Evolutionary conservation across 495 filamentous ascomycete genomes (phyloP).

Genomic region (Xylaria venustula): DNA sequence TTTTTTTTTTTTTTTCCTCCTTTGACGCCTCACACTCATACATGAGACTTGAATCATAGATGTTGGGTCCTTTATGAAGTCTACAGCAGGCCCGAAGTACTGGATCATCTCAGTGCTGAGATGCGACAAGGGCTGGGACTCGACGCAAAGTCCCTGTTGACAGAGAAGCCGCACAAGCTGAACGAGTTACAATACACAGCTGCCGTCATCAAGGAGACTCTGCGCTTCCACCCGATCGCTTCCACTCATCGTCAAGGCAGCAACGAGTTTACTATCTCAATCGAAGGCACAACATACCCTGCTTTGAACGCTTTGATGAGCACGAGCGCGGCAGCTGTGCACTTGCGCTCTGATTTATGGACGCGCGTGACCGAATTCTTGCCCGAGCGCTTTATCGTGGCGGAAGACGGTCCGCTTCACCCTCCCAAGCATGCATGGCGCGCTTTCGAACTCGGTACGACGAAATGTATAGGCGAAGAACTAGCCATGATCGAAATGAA

Average conservation of each 20-base stretch:
- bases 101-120: conserved; percentile 31
- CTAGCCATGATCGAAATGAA: conserved; percentile 46
- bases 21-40: not conserved
- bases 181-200: conserved; percentile 38
- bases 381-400: conserved; percentile 37
- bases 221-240: conserved; percentile 35
- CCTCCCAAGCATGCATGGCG: conserved; percentile 42
- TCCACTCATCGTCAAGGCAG: conserved; percentile 27
- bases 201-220: conserved; percentile 45
- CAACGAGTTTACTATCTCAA: conserved; percentile 13
- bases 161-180: conserved; percentile 24
- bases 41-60: not conserved
- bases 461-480: conserved; percentile 51
- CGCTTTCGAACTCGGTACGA: conserved; percentile 48
- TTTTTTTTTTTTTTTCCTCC: too few relatives aligned
- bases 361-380: conserved; percentile 32
- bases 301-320: not conserved
- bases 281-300: not conserved
- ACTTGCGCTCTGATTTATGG: conserved; percentile 29
- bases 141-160: conserved; percentile 5
- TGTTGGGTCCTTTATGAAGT: conserved; percentile 37
- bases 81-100: conserved; percentile 29
- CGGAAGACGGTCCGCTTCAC: conserved; percentile 23
- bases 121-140: conserved; percentile 2
- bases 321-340: conserved; percentile 21